Evolutionary conservation across 495 filamentous ascomycete genomes (phyloP).

Genomic region (Xylaria scruposa): DNA sequence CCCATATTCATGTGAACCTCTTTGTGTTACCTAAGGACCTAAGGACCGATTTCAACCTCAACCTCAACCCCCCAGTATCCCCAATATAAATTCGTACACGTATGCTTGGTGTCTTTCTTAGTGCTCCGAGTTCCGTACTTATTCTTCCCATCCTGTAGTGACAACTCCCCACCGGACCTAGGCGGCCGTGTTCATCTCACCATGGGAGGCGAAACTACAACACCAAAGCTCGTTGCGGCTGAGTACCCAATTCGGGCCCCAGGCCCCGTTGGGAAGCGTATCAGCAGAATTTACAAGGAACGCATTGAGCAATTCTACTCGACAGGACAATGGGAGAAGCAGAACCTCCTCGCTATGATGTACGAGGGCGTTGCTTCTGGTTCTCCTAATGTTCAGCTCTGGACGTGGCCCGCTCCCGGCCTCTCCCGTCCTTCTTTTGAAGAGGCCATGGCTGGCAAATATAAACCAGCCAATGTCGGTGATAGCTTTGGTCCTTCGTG

Average conservation of each 20-base stretch:
- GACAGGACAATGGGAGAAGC: constrained; percentile 78
- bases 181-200: constrained; percentile 20
- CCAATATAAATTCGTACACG: neutral
- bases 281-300: constrained; percentile 84
- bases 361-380: constrained; percentile 75
- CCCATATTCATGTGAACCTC: neutral
- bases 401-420: constrained; percentile 82
- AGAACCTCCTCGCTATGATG: constrained; percentile 81
- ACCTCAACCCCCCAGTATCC: neutral
- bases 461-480: constrained; percentile 76
- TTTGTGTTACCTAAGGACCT: neutral
- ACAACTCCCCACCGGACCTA: neutral
- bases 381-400: constrained; percentile 79
- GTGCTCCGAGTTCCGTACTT: constrained; percentile 9
- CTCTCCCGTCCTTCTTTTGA: constrained; percentile 85
- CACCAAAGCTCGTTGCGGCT: constrained; percentile 40
- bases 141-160: constrained; percentile 16
- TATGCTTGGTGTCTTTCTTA: neutral
- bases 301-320: constrained; percentile 81
- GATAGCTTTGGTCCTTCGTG: constrained; percentile 89
- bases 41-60: neutral
- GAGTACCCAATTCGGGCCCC: constrained; percentile 56
- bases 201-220: constrained; percentile 51
- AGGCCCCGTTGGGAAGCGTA: constrained; percentile 75
- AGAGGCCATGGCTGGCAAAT: constrained; percentile 82